phyloP scores from a whole-genome alignment of 352 stramenopile species.

The Pseudoperonospora humuli region DNA sequence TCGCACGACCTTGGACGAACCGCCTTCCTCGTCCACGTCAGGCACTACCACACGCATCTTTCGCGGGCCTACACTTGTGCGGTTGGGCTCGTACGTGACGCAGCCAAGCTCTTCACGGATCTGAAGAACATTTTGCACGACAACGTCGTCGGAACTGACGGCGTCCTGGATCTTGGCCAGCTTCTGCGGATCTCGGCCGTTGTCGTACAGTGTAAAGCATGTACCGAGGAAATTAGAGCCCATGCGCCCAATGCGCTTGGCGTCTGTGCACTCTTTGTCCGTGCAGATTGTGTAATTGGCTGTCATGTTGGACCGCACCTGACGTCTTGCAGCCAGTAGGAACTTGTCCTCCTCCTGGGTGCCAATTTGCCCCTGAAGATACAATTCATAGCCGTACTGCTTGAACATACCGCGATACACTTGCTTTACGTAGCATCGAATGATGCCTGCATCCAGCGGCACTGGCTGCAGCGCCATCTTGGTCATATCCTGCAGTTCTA shows the following conservation, averaged over 20 bases:
- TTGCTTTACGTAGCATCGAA: conserved; percentile 84
- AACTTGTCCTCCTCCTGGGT: conserved; percentile 81
- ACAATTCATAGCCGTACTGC: conserved; percentile 81
- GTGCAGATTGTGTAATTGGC: conserved; percentile 84
- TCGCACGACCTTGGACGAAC: conserved; percentile 73
- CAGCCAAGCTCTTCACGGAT: conserved; percentile 81
- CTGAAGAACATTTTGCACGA: conserved; percentile 78
- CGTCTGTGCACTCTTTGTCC: conserved; percentile 69
- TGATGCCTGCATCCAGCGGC: conserved; percentile 76
- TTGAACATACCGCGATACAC: conserved; percentile 85
- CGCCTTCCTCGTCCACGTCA: conserved; percentile 72
- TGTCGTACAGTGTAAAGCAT: conserved; percentile 84
- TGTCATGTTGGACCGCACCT: conserved; percentile 86
- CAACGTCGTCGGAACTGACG: conserved; percentile 52
- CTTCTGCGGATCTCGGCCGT: conserved; percentile 83
- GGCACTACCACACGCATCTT: conserved; percentile 85
- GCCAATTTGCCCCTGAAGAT: conserved; percentile 74
- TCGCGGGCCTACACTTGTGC: conserved; percentile 73
- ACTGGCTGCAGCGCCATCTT: conserved; percentile 72
- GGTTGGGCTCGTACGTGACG: conserved; percentile 83
- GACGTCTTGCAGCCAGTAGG: conserved; percentile 57
- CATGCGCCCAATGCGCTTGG: conserved; percentile 77
- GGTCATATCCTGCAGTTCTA: conserved; percentile 74
- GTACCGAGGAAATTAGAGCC: conserved; percentile 84
- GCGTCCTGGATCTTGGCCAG: conserved; percentile 83